phyloP scores from a whole-genome alignment of 1,139 yeast species.

The Yamadazyma aaseri region DNA sequence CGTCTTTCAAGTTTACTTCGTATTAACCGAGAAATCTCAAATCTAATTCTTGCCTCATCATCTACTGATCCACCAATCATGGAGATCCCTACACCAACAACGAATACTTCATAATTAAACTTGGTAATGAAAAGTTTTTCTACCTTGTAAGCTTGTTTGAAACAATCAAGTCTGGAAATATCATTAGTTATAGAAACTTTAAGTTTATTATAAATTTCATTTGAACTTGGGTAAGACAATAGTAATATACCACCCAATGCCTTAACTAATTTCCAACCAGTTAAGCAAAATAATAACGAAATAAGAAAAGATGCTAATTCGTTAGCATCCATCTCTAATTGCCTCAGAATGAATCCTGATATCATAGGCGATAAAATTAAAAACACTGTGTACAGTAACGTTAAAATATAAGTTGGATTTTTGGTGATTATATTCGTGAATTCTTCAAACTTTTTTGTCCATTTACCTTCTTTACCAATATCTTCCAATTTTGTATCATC shows the following conservation, averaged over 20 bases:
- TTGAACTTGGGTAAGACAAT: conserved; percentile 51
- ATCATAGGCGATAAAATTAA: conserved; percentile 34
- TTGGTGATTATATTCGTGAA: conserved; percentile 25
- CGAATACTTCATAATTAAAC: conserved; percentile 57
- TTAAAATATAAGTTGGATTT: conserved; percentile 64
- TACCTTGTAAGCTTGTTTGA: conserved; percentile 47
- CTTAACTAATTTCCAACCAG: conserved; percentile 56
- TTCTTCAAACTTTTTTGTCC: conserved; percentile 12
- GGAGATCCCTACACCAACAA: conserved; percentile 52
- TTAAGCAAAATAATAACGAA: conserved; percentile 47
- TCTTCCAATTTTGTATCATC: conserved; percentile 9
- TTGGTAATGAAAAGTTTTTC: conserved; percentile 55
- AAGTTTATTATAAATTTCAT: conserved; percentile 36
- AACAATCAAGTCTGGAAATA: conserved; percentile 47
- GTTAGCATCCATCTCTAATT: conserved; percentile 39
- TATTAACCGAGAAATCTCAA: conserved; percentile 52
- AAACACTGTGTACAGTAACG: conserved; percentile 52
- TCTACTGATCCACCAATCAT: conserved; percentile 73
- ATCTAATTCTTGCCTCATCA: conserved; percentile 58
- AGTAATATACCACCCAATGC: conserved; percentile 52
- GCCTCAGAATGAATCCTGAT: conserved; percentile 28
- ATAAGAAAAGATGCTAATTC: conserved; percentile 52
- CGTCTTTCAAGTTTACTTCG: conserved; percentile 25
- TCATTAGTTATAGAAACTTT: conserved; percentile 34
- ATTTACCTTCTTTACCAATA: conserved; percentile 7